Conservation (phyloP, 768 basidiomycete genomes). For the Tulasnella sp. region DNA sequence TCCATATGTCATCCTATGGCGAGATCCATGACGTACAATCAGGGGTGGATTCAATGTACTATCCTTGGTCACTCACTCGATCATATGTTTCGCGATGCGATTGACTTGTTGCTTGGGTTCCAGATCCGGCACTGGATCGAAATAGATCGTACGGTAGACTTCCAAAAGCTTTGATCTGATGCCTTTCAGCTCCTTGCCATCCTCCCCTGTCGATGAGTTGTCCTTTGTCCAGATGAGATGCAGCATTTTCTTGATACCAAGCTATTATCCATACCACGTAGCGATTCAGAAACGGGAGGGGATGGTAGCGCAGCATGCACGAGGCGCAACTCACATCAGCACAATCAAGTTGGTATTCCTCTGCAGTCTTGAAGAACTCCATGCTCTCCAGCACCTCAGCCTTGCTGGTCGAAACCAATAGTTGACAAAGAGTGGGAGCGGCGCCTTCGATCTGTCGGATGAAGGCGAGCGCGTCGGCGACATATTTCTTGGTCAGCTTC, state of each 20-base stretch:
- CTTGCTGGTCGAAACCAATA: slow-evolving; percentile 81
- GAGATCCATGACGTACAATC: not conserved
- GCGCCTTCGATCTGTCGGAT: slow-evolving; percentile 58
- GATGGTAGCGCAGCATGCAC: not conserved
- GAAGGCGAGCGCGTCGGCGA: slow-evolving; percentile 72
- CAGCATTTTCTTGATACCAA: slow-evolving; percentile 89
- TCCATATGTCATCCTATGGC: slow-evolving; percentile 68
- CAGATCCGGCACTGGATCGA: slow-evolving; percentile 65
- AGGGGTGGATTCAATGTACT: slow-evolving; percentile 13
- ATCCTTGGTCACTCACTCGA: slow-evolving; percentile 52
- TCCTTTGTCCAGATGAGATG: slow-evolving; percentile 98
- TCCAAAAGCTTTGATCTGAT: slow-evolving; percentile 80
- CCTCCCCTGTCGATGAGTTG: slow-evolving; percentile 66
- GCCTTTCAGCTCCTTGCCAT: slow-evolving; percentile 73
- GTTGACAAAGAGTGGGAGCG: slow-evolving; percentile 57
- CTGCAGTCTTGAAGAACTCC: slow-evolving; percentile 77
- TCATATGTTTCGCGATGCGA: slow-evolving; percentile 91
- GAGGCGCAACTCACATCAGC: slow-evolving; percentile 45
- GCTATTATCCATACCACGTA: slow-evolving; percentile 32
- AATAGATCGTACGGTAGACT: slow-evolving; percentile 78
- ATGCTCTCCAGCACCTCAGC: slow-evolving; percentile 74
- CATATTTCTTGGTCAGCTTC: slow-evolving; percentile 73
- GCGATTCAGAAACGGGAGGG: not conserved
- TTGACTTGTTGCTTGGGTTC: slow-evolving; percentile 79
- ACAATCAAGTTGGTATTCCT: slow-evolving; percentile 67